Percentiles rank a stretch among this genome's conserved stretches.
Conservation (phyloP, 2,329 filamentous ascomycete species). For the Catunica adiposa region DNA sequence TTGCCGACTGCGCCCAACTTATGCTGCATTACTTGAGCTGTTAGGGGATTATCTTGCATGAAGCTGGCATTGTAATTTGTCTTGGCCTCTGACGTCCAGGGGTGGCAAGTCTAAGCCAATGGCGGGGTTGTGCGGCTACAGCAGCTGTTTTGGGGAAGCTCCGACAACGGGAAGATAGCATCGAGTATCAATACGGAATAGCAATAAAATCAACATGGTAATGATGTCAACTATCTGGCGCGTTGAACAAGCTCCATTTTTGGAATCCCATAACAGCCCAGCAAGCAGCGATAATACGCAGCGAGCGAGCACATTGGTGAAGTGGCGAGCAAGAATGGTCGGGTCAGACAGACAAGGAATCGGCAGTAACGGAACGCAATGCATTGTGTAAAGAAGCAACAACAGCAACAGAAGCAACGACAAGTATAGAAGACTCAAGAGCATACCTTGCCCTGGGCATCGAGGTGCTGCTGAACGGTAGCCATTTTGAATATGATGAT, state of each 20-base stretch:
- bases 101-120: not conserved
- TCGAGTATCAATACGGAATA: not conserved
- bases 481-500: slow-evolving; percentile 27
- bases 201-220: not conserved
- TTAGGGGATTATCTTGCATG: not conserved
- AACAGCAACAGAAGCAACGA: not conserved
- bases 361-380: not conserved
- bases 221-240: not conserved
- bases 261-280: not conserved
- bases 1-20: not conserved
- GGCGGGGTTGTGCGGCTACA: slow-evolving; percentile 1
- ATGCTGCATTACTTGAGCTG: not conserved
- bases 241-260: not conserved
- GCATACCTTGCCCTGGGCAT: slow-evolving; percentile 43
- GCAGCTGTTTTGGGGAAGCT: slow-evolving; percentile 11
- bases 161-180: slow-evolving; percentile 1
- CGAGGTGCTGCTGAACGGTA: slow-evolving; percentile 70
- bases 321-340: not conserved
- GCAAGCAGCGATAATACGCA: not conserved
- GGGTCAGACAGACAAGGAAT: not conserved
- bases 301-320: not conserved
- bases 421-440: not conserved
- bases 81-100: not conserved
- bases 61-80: not conserved
- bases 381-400: not conserved